A percentile compares a stretch with the other conserved stretches of the same genome.
Evolutionary conservation across 352 stramenopile species (phyloP).

Genomic region (Phytophthora europaea): DNA sequence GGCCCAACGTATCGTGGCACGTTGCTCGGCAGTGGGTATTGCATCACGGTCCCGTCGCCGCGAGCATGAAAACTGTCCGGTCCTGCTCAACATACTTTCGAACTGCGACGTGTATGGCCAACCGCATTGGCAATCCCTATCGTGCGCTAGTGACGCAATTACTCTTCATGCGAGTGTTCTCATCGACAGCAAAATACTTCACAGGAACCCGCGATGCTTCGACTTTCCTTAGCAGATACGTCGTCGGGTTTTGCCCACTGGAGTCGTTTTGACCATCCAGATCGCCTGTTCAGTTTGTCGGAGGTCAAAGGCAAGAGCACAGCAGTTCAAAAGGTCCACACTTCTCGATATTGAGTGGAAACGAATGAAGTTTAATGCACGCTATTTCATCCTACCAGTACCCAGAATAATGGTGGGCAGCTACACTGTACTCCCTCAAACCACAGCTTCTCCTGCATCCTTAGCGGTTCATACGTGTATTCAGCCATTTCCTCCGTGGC

Average conservation of each 20-base stretch:
- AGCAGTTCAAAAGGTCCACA: conserved; percentile 19
- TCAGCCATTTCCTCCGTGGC: too few species aligned
- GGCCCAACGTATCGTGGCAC: conserved; percentile 2
- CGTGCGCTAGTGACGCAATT: neutral
- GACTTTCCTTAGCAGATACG: conserved; percentile 7
- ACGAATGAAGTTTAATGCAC: too few species aligned
- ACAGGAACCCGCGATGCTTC: neutral
- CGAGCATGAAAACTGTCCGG: conserved; percentile 22
- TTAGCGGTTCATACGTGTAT: too few species aligned
- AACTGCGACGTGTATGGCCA: neutral
- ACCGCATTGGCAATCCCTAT: too few species aligned
- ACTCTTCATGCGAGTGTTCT: conserved; percentile 21
- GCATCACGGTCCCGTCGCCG: conserved; percentile 19
- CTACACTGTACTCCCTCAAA: too few species aligned
- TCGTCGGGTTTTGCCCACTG: neutral
- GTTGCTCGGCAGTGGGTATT: conserved; percentile 13
- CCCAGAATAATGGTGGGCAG: too few species aligned
- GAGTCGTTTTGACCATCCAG: conserved; percentile 6
- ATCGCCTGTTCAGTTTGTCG: conserved; percentile 5
- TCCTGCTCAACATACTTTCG: conserved; percentile 26
- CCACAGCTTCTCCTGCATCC: too few species aligned
- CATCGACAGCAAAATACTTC: conserved; percentile 2
- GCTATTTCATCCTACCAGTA: too few species aligned
- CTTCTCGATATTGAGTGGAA: too few species aligned
- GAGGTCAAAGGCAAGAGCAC: conserved; percentile 17